Evolutionary conservation across 176 grass and related monocot genomes (phyloP).

Genomic region (Eremochloa ophiuroides): DNA sequence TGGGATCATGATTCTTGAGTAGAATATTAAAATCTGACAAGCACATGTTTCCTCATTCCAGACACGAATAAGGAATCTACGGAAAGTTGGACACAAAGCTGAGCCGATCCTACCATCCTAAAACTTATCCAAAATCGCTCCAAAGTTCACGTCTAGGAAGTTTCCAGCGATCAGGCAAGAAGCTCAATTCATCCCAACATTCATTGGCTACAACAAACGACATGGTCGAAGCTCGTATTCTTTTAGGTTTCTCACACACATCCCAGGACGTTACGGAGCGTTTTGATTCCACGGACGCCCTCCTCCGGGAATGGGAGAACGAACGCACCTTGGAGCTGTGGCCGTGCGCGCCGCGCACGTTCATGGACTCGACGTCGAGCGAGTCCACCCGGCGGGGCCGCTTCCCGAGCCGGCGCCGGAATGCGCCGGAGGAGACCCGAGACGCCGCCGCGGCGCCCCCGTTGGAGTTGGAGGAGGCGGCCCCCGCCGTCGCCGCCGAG

Average conservation of each 20-base stretch:
- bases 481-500: neutral
- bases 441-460: neutral
- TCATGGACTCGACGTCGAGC: slow-evolving; percentile 88
- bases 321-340: slow-evolving; percentile 52
- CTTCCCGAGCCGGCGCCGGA: slow-evolving; percentile 63
- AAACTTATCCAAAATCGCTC: neutral
- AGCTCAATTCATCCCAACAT: neutral
- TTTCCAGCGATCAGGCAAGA: neutral
- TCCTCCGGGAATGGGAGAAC: neutral
- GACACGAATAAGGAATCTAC: neutral
- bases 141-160: neutral
- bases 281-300: neutral
- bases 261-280: neutral
- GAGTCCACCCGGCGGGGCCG: slow-evolving; percentile 71
- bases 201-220: neutral
- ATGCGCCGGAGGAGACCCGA: slow-evolving; percentile 11
- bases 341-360: slow-evolving; percentile 50
- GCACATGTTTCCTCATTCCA: neutral
- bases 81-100: neutral
- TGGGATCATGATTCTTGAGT: neutral
- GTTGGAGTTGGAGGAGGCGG: neutral
- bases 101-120: neutral
- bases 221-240: neutral
- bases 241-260: neutral
- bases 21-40: neutral